These are phyloP conservation scores for Candida ponderosae DNA, from an alignment of 805 yeast genomes.

Conservation along the genomic window DNA sequence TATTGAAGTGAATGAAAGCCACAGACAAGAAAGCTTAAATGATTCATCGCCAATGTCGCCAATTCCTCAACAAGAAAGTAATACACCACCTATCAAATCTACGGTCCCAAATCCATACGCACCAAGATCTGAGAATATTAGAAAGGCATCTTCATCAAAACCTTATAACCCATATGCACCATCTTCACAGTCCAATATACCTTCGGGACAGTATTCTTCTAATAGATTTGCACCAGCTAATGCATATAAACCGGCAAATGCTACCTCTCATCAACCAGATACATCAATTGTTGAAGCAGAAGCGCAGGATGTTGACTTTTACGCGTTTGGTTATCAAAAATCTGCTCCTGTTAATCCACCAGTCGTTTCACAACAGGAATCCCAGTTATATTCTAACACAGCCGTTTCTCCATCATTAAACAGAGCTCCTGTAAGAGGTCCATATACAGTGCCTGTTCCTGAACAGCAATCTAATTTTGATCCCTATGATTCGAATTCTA, in stretches of 20 bases:
- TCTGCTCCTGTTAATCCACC: neutral
- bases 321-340: slow-evolving; percentile 6
- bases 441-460: too few relatives aligned
- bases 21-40: too few relatives aligned
- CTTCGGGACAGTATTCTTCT: neutral
- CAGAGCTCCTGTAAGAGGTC: too few relatives aligned
- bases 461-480: neutral
- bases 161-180: neutral
- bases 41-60: too few relatives aligned
- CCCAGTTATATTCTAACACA: too few relatives aligned
- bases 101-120: neutral
- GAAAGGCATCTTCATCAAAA: neutral
- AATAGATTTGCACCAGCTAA: slow-evolving; percentile 2
- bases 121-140: too few relatives aligned
- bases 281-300: neutral
- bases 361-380: too few relatives aligned
- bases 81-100: neutral
- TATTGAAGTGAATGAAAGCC: too few relatives aligned
- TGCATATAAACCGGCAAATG: slow-evolving; percentile 1
- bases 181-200: neutral
- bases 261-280: slow-evolving; percentile 2
- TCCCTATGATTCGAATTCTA: neutral
- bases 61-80: too few relatives aligned
- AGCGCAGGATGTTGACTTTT: slow-evolving; percentile 12
- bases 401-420: too few relatives aligned